Conservation (phyloP, 441 rosid genomes). For the Eutrema salsugineum region DNA sequence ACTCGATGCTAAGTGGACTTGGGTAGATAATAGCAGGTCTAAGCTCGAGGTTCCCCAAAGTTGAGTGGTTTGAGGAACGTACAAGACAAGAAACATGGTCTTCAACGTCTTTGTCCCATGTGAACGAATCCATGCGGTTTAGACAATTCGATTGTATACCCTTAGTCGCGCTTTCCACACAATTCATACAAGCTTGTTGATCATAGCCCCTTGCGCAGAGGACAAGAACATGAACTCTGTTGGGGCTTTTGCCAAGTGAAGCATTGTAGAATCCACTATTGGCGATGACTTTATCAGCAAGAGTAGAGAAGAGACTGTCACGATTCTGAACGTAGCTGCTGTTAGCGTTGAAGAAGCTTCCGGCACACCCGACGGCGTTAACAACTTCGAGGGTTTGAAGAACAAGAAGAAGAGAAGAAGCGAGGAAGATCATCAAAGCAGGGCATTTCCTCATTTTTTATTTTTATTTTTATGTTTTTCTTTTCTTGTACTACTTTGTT, state of each 20-base stretch:
- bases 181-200: not conserved
- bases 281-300: not conserved
- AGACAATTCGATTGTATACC: not conserved
- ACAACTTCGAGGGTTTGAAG: not conserved
- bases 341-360: not conserved
- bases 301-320: not conserved
- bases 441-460: not conserved
- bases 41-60: not conserved
- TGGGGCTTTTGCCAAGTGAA: not conserved
- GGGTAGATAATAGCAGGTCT: not conserved
- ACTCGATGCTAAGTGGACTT: not conserved
- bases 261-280: constrained; percentile 26
- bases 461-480: no score
- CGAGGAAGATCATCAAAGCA: not conserved
- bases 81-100: constrained; percentile 17
- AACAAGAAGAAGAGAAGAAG: constrained; percentile 11
- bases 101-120: not conserved
- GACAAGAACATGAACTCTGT: constrained; percentile 5
- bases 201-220: constrained; percentile 13
- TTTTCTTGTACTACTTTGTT: not conserved
- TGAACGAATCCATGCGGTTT: not conserved
- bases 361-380: not conserved
- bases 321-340: constrained; percentile 11
- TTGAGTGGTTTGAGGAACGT: constrained; percentile 14
- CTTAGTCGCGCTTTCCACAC: not conserved